Base-by-base conservation (phyloP, 2,329 filamentous ascomycete species). In the Fusarium sp. region DNA sequence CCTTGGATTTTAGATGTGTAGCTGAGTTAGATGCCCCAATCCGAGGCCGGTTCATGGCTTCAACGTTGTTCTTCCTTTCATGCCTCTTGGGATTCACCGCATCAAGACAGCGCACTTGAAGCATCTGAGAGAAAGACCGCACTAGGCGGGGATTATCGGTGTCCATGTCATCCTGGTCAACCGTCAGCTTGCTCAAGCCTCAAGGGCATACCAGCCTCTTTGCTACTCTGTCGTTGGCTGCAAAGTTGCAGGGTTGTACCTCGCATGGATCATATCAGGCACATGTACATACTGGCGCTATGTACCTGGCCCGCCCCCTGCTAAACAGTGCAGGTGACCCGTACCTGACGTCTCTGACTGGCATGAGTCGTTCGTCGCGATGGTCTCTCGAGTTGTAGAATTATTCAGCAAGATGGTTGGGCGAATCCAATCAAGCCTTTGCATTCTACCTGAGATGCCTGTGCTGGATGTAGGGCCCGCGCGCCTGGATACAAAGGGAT, bases 271-370 rank as follows among this genome's bases (percentile, higher is more conserved):
- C 66, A 61, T 51, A 61, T 70, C 66, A 67, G 65, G 68, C 64
- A 70, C 66, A 55, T 61, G 41, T 17, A 31, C 29, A 21, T 21
- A 32, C 57, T 61, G 58, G 63, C 67, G 69, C 70, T 70, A 68
- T 72, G 71, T 72, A 72, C 71, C 72, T 73, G 71, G 67, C 71
- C 70, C 61, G 69, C 66, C 66, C 62, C 67, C 63, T 71, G 69
- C 71, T 68, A 69, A 71, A 41, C 53, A 67, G 72, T 58, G 72
- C 71, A 74, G 73, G 71, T 74, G 72, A 74, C 72, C 70, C 74
- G 73, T 75, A 71, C 73, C 73, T 75, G 73, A 70, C 73, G 71
- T 73, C 61, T 63, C 61, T 65, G 67, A 61, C 52, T 57, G 49
- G 55, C 55, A 59, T 59, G 55, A 59, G 56, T 59, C 32, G 49